phyloP scores from a whole-genome alignment of 2,329 filamentous ascomycete genomes.

The Penicillium glabrum region DNA sequence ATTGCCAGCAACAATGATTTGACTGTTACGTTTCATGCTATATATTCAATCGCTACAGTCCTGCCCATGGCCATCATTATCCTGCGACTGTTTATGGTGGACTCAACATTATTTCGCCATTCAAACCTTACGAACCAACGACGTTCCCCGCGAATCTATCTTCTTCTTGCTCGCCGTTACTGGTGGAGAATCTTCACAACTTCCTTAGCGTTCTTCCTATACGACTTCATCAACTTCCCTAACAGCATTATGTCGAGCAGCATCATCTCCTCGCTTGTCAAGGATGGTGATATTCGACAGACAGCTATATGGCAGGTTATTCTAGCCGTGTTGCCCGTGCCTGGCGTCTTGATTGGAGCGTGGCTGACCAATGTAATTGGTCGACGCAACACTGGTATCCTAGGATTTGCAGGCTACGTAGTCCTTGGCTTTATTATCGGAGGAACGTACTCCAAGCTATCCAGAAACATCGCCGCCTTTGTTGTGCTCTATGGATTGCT shows the following conservation, averaged over 20 bases:
- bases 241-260: constrained; percentile 38
- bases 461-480: constrained; percentile 31
- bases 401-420: constrained; percentile 31
- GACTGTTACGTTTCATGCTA: constrained; percentile 26
- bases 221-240: constrained; percentile 41
- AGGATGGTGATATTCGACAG: constrained; percentile 31
- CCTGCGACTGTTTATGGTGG: constrained; percentile 36
- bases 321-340: constrained; percentile 33
- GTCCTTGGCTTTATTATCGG: constrained; percentile 35
- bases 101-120: constrained; percentile 32
- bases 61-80: constrained; percentile 34
- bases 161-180: constrained; percentile 28
- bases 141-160: constrained; percentile 25
- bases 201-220: constrained; percentile 36
- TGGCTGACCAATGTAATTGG: constrained; percentile 35
- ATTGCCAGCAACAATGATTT: constrained; percentile 38
- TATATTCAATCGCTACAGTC: constrained; percentile 35
- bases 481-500: constrained; percentile 36
- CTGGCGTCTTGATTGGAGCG: constrained; percentile 34
- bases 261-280: constrained; percentile 35
- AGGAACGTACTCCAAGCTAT: constrained; percentile 26
- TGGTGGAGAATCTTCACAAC: constrained; percentile 30
- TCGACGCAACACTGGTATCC: constrained; percentile 29
- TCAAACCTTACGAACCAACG: constrained; percentile 32
- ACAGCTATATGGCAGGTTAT: constrained; percentile 39